Conservation (phyloP, 2,329 filamentous ascomycete species). For the Zymoseptoria crescenta region DNA sequence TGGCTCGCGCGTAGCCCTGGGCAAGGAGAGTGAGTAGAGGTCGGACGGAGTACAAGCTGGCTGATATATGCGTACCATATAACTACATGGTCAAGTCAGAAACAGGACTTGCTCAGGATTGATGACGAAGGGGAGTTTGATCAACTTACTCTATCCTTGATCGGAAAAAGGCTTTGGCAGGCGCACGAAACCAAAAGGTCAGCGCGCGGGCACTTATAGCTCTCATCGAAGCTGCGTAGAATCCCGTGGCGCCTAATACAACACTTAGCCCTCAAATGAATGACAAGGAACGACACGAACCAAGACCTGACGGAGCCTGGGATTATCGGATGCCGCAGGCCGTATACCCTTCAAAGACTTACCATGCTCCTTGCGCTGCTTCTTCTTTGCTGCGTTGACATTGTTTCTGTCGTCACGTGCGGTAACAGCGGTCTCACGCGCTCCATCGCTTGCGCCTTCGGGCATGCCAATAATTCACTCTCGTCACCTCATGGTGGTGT, state of each 20-base stretch:
- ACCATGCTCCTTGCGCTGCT: conserved; percentile 45
- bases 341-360: too few relatives aligned
- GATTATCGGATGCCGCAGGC: too few relatives aligned
- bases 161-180: conserved; percentile 86
- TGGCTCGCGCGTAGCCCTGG: conserved; percentile 55
- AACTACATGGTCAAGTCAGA: conserved; percentile 30
- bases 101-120: too few relatives aligned
- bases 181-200: conserved; percentile 85
- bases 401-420: conserved; percentile 1
- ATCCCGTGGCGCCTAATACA: conserved; percentile 45
- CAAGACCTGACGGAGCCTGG: too few relatives aligned
- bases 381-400: conserved; percentile 9
- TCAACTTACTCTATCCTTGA: conserved; percentile 73
- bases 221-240: conserved; percentile 77
- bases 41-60: not conserved
- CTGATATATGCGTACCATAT: conserved; percentile 37
- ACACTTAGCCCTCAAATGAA: too few relatives aligned
- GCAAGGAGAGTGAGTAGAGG: not conserved
- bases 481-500: not conserved
- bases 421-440: not conserved
- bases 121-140: not conserved
- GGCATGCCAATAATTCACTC: not conserved
- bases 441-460: not conserved
- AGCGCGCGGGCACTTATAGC: conserved; percentile 76
- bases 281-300: too few relatives aligned